Conservation (phyloP, 345 rosid genomes). For the Cardamine occulta region DNA sequence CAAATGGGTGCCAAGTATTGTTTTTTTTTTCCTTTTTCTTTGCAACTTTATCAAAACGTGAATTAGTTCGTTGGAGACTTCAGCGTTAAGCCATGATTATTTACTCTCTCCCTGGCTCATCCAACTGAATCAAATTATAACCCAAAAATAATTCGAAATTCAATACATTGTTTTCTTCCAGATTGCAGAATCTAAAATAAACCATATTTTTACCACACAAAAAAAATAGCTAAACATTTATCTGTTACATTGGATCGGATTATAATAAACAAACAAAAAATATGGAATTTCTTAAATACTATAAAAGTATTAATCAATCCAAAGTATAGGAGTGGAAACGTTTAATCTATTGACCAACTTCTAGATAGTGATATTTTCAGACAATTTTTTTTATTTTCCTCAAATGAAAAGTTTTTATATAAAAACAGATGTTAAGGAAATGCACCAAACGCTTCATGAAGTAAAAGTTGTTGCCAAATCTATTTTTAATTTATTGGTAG, state of each 20-base stretch:
- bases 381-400: neutral
- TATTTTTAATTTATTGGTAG: conserved; percentile 35
- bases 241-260: neutral
- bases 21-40: neutral
- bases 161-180: neutral
- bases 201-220: neutral
- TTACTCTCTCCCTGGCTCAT: neutral
- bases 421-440: conserved; percentile 19
- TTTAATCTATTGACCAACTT: conserved; percentile 16
- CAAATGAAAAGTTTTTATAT: neutral
- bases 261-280: neutral
- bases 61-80: conserved; percentile 33
- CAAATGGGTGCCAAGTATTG: conserved; percentile 41
- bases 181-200: neutral
- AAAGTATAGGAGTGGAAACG: conserved; percentile 5
- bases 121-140: conserved; percentile 12
- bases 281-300: neutral
- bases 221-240: neutral
- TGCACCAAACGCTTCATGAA: conserved; percentile 36
- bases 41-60: conserved; percentile 38
- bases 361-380: conserved; percentile 7
- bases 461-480: conserved; percentile 39
- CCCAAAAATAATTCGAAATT: neutral
- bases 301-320: neutral
- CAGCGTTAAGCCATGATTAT: conserved; percentile 37